Conservation (phyloP, 495 filamentous ascomycete species). For the Trichoderma asperelloides region DNA sequence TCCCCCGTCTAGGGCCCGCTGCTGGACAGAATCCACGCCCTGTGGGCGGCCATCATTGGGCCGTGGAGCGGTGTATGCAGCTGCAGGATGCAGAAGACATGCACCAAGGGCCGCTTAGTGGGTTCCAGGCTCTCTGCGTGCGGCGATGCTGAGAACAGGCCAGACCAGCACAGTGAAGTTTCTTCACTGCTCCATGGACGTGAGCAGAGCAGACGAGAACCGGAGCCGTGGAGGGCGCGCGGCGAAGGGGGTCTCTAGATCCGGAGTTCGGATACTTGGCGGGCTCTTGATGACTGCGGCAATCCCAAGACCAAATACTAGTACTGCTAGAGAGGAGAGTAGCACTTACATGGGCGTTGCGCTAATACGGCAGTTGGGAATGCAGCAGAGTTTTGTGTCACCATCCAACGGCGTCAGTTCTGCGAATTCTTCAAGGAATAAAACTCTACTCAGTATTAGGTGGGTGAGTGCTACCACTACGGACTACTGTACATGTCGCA, state of each 20-base stretch:
- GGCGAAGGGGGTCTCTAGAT: not conserved
- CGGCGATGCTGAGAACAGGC: not conserved
- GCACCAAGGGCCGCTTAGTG: conserved; percentile 1
- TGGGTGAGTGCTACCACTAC: not conserved
- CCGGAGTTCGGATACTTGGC: conserved; percentile 1
- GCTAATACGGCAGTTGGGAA: too few relatives aligned
- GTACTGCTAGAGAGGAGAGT: not conserved
- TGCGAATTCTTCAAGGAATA: not conserved
- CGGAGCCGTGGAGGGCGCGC: not conserved
- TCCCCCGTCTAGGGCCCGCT: not conserved
- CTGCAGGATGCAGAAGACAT: not conserved
- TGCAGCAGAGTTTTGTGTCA: too few relatives aligned
- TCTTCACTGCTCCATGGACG: not conserved
- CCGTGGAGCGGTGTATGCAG: conserved; percentile 3
- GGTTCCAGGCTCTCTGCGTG: conserved; percentile 5
- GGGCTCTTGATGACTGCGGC: not conserved
- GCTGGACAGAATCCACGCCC: conserved; percentile 2
- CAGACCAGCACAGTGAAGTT: not conserved
- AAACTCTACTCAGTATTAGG: not conserved
- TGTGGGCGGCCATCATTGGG: not conserved
- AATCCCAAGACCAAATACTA: not conserved
- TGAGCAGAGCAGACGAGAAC: not conserved
- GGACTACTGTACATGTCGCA: too few relatives aligned
- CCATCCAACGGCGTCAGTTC: too few relatives aligned
- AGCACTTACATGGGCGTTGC: not conserved